Base-by-base conservation (phyloP, 1,284 basidiomycete genomes). In the Microbotryum silenes-acaulis region DNA sequence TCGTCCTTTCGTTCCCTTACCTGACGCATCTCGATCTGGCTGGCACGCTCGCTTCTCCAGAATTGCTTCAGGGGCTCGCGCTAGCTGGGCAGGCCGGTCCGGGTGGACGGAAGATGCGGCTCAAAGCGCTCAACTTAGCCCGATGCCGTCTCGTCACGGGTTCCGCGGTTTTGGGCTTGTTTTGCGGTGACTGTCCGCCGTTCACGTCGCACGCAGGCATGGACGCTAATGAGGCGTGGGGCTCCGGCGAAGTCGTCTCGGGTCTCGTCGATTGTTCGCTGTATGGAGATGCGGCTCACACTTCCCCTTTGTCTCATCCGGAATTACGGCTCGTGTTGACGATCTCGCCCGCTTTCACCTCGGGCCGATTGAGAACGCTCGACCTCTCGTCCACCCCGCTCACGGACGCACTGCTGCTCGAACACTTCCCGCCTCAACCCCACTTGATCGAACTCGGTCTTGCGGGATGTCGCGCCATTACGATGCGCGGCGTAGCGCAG, bases 321-420 rank as follows among this genome's bases (percentile, higher is more conserved):
- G 86, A 97, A 64, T 80, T 97, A 37, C 70, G 76, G 25, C 80
- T 82, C 25, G 83, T 97, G 57, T 75, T 97, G 59, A 79, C 81
- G 1, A 75, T 77, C 20, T 91, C 91, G 0, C 91, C 91, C 0
- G 91, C 88, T 73, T 88, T 98, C 79, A 78, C 79, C 16, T 83
- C 80, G 42, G 89, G 90, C 20, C 76, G 82, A 58, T 79, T 97
- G 51, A 81, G 85, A 20, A 97, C 93, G 76, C 82, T 98, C 62
- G 94, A 98, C 75, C 75, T 98, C 21, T 93, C 91, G 12, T 89
- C 88, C 62, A 81, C 89, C 6, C 85, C 85, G 0, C 71, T 97
- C 52, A 88, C 85, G 6, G 76, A 80, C 57, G 80, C 80, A 4
- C 75, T 86, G 49, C 76, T 85, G 4, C 75, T 79, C 1, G 74